Evolutionary conservation across 2,329 filamentous ascomycete species (phyloP).

Genomic region (Diplodia mutila): DNA sequence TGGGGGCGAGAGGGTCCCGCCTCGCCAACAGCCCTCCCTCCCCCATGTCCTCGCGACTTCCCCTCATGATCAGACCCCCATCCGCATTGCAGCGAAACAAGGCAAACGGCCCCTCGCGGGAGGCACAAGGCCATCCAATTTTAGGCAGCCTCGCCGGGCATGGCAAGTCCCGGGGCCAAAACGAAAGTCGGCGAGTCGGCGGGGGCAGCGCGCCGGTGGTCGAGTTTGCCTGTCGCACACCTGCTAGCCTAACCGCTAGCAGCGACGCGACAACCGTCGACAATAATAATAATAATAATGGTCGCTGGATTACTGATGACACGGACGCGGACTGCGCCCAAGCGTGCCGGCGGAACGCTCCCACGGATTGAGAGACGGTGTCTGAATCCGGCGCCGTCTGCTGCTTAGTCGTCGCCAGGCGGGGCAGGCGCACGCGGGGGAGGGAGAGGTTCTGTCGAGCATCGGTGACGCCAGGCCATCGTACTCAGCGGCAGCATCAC

Average conservation of each 20-base stretch:
- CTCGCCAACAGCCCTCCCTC: not conserved
- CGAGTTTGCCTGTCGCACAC: not conserved
- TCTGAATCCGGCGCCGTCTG: not conserved
- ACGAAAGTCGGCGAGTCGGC: constrained; percentile 11
- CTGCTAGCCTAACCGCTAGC: not conserved
- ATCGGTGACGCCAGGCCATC: constrained; percentile 9
- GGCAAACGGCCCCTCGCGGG: constrained; percentile 18
- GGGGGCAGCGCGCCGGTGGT: not conserved
- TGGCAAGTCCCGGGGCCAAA: constrained; percentile 22
- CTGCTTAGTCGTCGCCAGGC: not conserved
- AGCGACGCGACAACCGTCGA: not conserved
- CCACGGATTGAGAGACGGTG: constrained; percentile 5
- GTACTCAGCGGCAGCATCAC: constrained; percentile 1
- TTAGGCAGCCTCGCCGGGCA: not conserved
- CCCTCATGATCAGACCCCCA: constrained; percentile 15
- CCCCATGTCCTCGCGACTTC: not conserved
- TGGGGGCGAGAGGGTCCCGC: not conserved
- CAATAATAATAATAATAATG: no score
- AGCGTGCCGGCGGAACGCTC: constrained; percentile 14
- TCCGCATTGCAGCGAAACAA: constrained; percentile 9
- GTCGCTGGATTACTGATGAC: not conserved
- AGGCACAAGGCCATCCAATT: constrained; percentile 12
- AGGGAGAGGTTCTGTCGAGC: no score
- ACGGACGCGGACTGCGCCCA: not conserved
- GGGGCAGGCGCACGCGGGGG: constrained; percentile 6